A percentile compares a stretch with the other conserved stretches of the same genome.
phyloP scores from a whole-genome alignment of 2,329 filamentous ascomycete species.

The Talaromyces sp. region DNA sequence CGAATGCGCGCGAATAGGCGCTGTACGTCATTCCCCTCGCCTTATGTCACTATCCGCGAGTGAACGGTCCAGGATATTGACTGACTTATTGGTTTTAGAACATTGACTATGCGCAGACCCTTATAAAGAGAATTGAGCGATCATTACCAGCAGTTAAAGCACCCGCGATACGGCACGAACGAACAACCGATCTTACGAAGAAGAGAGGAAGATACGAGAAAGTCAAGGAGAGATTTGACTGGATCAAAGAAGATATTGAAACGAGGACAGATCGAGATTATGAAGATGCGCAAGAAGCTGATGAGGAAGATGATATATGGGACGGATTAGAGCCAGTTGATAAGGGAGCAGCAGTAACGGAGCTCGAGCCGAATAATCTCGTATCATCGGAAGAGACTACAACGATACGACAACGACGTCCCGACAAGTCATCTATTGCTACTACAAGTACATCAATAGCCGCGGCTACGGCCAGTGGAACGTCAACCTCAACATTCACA shows the following conservation, averaged over 20 bases:
- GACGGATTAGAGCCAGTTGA: neutral
- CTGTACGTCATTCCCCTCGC: constrained; percentile 29
- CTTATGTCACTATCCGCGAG: neutral
- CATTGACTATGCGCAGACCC: constrained; percentile 44
- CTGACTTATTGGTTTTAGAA: constrained; percentile 30
- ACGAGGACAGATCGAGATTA: constrained; percentile 14
- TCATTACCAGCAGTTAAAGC: constrained; percentile 39
- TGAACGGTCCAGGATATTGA: neutral
- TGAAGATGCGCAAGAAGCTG: constrained; percentile 22
- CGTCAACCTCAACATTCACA: neutral
- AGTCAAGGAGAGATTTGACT: constrained; percentile 33
- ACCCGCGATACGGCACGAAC: constrained; percentile 36
- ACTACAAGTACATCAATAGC: neutral
- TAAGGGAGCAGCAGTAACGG: neutral
- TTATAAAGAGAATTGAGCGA: constrained; percentile 41
- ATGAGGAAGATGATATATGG: constrained; percentile 18
- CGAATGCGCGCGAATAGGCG: constrained; percentile 41
- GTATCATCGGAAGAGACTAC: neutral
- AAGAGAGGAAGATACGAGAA: constrained; percentile 35
- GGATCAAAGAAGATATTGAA: constrained; percentile 25
- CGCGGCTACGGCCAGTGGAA: neutral
- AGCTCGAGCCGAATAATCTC: neutral
- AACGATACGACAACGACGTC: constrained; percentile 9
- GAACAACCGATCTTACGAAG: constrained; percentile 38
- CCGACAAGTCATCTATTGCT: neutral